A percentile compares a stretch with the other conserved stretches of the same genome.
Evolutionary conservation across 345 rosid genomes (phyloP).

Genomic region (Populus davidiana): DNA sequence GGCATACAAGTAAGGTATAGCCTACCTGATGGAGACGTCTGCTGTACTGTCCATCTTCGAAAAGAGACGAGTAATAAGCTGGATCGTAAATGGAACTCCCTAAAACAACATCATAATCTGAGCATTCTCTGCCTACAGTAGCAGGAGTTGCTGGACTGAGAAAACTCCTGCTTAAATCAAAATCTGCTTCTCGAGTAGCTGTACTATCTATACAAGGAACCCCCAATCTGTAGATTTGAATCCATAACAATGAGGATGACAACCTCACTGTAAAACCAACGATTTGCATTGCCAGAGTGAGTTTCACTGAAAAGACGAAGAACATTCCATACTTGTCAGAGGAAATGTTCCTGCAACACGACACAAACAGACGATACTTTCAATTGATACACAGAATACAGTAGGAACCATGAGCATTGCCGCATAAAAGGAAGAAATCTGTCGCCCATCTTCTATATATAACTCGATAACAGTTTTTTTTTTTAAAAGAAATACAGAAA

Average conservation of each 20-base stretch:
- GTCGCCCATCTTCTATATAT: too few relatives aligned
- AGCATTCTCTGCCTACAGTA: slow-evolving; percentile 33
- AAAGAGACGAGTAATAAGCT: slow-evolving; percentile 56
- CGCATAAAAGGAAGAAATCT: not conserved
- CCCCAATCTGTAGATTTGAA: slow-evolving; percentile 91
- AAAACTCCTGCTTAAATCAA: slow-evolving; percentile 63
- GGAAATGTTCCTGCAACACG: slow-evolving; percentile 57
- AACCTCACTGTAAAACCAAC: slow-evolving; percentile 73
- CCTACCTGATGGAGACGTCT: slow-evolving; percentile 34
- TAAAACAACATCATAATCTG: slow-evolving; percentile 51
- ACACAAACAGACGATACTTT: not conserved
- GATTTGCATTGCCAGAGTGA: slow-evolving; percentile 77
- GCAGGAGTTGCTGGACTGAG: slow-evolving; percentile 51
- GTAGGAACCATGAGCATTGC: not conserved
- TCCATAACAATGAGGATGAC: slow-evolving; percentile 75
- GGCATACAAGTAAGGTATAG: not conserved
- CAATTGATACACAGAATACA: not conserved
- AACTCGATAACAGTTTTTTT: too few relatives aligned
- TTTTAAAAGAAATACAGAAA: too few relatives aligned
- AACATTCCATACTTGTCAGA: slow-evolving; percentile 37
- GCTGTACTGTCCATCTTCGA: slow-evolving; percentile 52
- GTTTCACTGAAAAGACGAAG: slow-evolving; percentile 70
- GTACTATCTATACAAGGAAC: slow-evolving; percentile 39
- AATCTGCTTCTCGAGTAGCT: slow-evolving; percentile 46
- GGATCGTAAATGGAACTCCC: slow-evolving; percentile 68